Evolutionary conservation across 2,329 filamentous ascomycete genomes (phyloP).

Genomic region (Lojkania enalia): DNA sequence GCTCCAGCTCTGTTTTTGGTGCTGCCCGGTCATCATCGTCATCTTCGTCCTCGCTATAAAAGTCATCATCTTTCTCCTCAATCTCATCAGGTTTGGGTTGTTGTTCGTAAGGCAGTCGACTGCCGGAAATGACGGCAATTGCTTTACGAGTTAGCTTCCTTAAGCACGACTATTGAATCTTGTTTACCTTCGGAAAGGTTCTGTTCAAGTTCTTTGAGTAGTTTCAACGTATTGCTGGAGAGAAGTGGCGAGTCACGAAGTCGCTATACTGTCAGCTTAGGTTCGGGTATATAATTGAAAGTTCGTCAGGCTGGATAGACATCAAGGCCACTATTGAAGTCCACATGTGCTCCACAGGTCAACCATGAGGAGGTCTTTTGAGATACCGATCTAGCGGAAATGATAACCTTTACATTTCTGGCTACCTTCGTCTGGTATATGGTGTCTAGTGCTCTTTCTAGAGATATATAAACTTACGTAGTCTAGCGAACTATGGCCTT

Average conservation of each 20-base stretch:
- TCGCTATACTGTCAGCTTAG: too few relatives aligned
- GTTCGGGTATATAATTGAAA: too few relatives aligned
- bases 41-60: slow-evolving; percentile 34
- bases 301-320: background rate
- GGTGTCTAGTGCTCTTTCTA: too few relatives aligned
- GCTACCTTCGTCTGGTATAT: too few relatives aligned
- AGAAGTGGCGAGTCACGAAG: slow-evolving; percentile 42
- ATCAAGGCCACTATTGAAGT: too few relatives aligned
- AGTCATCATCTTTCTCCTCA: slow-evolving; percentile 30
- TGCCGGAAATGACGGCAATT: slow-evolving; percentile 29
- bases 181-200: slow-evolving; percentile 39
- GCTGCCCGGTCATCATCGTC: slow-evolving; percentile 23
- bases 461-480: too few relatives aligned
- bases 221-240: slow-evolving; percentile 37
- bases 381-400: too few relatives aligned
- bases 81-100: slow-evolving; percentile 20
- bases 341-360: too few relatives aligned
- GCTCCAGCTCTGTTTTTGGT: slow-evolving; percentile 35
- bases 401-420: too few relatives aligned
- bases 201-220: slow-evolving; percentile 36
- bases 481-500: slow-evolving; percentile 43
- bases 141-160: slow-evolving; percentile 19
- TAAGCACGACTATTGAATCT: too few relatives aligned
- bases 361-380: too few relatives aligned
- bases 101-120: slow-evolving; percentile 40